A percentile compares a stretch with the other conserved stretches of the same genome.
Evolutionary conservation across 352 stramenopile species (phyloP).

Genomic region (Phytophthora kernoviae): DNA sequence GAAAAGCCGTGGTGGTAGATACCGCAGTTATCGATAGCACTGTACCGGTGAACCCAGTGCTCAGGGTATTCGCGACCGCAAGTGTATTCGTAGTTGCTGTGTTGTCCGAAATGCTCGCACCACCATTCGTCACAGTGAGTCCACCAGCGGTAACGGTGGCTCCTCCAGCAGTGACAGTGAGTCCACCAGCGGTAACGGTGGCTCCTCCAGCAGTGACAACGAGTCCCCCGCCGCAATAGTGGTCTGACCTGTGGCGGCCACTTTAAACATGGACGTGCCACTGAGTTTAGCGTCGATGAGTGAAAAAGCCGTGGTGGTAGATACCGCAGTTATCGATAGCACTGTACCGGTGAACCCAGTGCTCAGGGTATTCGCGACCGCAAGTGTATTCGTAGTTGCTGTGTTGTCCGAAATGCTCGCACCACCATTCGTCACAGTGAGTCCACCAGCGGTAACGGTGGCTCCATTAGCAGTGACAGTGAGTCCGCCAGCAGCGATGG

Average conservation of each 20-base stretch:
- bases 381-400: background rate
- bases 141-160: constrained; percentile 51
- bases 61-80: constrained; percentile 2
- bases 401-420: no score
- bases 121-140: no score
- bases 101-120: no score
- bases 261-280: background rate
- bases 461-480: constrained; percentile 7
- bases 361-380: constrained; percentile 1
- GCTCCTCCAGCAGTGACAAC: no score
- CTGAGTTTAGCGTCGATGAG: constrained; percentile 27
- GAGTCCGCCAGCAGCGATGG: constrained; percentile 18
- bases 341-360: background rate
- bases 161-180: constrained; percentile 47
- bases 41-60: background rate
- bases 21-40: constrained; percentile 2
- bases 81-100: no score
- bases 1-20: background rate
- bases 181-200: constrained; percentile 31
- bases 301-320: constrained; percentile 14
- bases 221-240: constrained; percentile 31
- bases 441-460: constrained; percentile 1
- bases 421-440: no score
- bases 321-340: background rate
- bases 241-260: background rate